Evolutionary conservation across 441 rosid genomes (phyloP).

Genomic region (Capsella rubella): DNA sequence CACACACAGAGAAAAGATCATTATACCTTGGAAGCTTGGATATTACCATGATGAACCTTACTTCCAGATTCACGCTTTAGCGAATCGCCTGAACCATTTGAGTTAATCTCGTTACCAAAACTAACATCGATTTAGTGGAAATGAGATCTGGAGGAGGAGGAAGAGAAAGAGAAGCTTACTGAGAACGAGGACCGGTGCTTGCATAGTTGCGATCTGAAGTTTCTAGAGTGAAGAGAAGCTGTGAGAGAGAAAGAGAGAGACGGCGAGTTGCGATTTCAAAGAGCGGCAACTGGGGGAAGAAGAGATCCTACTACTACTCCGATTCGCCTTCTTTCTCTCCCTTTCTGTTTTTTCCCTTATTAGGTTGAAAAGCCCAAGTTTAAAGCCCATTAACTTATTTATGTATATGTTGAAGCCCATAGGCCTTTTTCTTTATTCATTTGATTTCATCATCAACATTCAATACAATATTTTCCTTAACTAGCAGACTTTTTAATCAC

Average conservation of each 20-base stretch:
- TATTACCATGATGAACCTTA: constrained; percentile 71
- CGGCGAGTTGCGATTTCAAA: constrained; percentile 21
- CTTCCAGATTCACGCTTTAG: constrained; percentile 70
- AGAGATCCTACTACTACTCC: not conserved
- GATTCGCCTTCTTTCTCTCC: not conserved
- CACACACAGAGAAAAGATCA: accelerated
- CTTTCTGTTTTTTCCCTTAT: not conserved
- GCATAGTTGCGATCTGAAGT: constrained; percentile 47
- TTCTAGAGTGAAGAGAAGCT: not conserved
- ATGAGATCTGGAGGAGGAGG: constrained; percentile 2
- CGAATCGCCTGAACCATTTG: constrained; percentile 60
- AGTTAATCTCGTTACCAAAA: not conserved
- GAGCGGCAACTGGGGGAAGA: constrained; percentile 16
- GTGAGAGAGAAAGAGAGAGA: constrained; percentile 3
- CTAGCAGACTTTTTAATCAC: no score
- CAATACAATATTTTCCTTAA: no score
- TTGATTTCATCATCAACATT: no score
- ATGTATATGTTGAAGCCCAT: not conserved
- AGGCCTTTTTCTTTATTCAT: not conserved
- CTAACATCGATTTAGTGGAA: not conserved
- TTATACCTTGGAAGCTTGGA: constrained; percentile 69
- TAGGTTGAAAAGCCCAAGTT: constrained; percentile 7
- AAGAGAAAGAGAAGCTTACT: constrained; percentile 44
- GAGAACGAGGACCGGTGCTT: constrained; percentile 64
- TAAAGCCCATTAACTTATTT: constrained; percentile 12